Evolutionary conservation across 345 rosid species (phyloP), one percentile per base, ranked within the genome.

Genomic region (Litchi chinensis): DNA sequence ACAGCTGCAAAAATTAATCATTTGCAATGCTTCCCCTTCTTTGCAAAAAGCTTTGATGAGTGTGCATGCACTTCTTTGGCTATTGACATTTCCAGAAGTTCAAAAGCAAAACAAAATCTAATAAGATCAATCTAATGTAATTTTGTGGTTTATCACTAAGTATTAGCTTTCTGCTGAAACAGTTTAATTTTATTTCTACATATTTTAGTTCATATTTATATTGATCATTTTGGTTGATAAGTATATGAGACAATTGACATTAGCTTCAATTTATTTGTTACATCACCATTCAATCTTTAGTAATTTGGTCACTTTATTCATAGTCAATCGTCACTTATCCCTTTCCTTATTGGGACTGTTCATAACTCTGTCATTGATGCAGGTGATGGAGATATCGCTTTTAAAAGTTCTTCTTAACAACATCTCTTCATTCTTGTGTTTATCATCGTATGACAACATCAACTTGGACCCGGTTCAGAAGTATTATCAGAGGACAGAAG

Each of bases 351-450:
- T 48, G 73, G 54, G 39, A 56, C 40, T 22, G 41, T 69, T 39
- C 52, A 11, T 67, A 56, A 68, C 39, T 41, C 24, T 78, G 74
- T 65, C 77, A 43, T 54, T 28, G 85, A 75, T 46, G 83, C 90
- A 92, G 95, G 90, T 85, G 79, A 97, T 94, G 99, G 95, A 88
- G 89, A 87, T 87, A 72, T 92, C 97, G 11, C 79, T 87, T 65
- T 75, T 94, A 83, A 93, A 89, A 85, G 88, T 77, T 69, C 93
- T 97, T 80, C 85, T 90, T 10, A 85, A 83, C 52, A 88, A 88
- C 64, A 88, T 93, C 83, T 87, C 93, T n/a, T 87, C 89, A 16
- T 92, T 93, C 83, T 85, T 89, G 26, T 87, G 84, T 68, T 74
- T 90, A 26, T 89, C 98, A 76, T 87, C 95, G 54, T 83, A 79